Base-by-base conservation (phyloP, 352 stramenopile genomes). In the Saprolegnia diclina region DNA sequence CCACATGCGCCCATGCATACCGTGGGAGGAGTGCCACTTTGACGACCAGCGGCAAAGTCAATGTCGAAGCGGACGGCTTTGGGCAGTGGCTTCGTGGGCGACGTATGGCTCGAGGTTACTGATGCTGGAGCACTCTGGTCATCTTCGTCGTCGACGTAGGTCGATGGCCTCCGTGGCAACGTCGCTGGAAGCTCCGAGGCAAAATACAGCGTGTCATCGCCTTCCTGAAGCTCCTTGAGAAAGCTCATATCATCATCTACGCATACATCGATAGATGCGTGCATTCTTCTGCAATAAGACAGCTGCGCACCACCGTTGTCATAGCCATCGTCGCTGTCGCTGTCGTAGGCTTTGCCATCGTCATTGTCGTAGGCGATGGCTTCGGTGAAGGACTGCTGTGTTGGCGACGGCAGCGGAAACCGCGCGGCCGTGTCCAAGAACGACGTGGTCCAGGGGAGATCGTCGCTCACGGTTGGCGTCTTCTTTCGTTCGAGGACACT, bases 131-230 rank as follows among this genome's bases (percentile, higher is more conserved):
- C n/a, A n/a, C n/a, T n/a, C n/a, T n/a, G n/a, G 29, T 35, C 29
- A 5, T 35, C 29, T 5, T 35, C 29, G 29, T 35, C 29, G 29
- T 35, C 29, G 2, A 35, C 29, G 5, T 35, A 35, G 2, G 29
- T 35, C 29, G 29, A 35, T 35, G 29, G 29, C 29, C 29, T 35
- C 29, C 29, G 29, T 5, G 29, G 29, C 29, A 35, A 5, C 29
- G 5, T 35, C 29, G 29, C 5, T 6, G 52, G 18, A 7, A 66
- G 18, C 19, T 87, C 78, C 2, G 80, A 85, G 0, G 78, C 77
- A 66, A 82, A 85, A 40, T 79, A 87, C 14, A 87, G 72, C 38
- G 76, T 76, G 40, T 74, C 75, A 14, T 75, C 40, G 32, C 69
- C 56, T 4, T 35, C 16, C 56, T 64, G 26, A 5, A 62, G 46